Evolutionary conservation across 2,329 filamentous ascomycete genomes (phyloP), one percentile per base, ranked within the genome.

Genomic region (Knufia petricola): DNA sequence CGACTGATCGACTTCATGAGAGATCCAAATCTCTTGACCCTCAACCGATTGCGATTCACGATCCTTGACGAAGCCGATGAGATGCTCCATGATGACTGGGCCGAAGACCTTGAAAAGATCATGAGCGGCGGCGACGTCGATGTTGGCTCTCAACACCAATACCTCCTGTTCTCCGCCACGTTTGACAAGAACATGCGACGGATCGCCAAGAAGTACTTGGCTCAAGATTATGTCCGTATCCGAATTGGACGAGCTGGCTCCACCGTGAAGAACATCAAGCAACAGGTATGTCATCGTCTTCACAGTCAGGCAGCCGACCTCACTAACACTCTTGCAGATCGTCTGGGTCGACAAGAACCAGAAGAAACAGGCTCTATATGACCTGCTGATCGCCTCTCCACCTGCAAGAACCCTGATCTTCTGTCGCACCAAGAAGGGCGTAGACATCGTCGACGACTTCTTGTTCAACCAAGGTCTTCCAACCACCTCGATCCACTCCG

Each of bases 51-150:
- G 52, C 83, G 82, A 67, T 92, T 82, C 65, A 80, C 78, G 55
- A 78, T 96, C 55, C 82, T 98, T 53, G 92, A 96, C 52, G 92
- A 98, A 63, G 92, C 92, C 0, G 92, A 98, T 61, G 90, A 98
- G 69, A 82, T 98, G 74, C 76, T 98, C 0, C 74, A 83, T 0
- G 63, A 72, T 1, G 85, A 89, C 59, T 96, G 92, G 87, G 76
- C 83, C 32, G 74, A 80, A 0, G 81, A 89, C 3, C 75, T 96
- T 52, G 74, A 75, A 37, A 80, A 79, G 59, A 84, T 96, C 51
- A 81, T 96, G 65, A 73, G 74, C 43, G 88, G 87, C 52, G 85
- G 85, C 17, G 70, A 95, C 75, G 80, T 66, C 70, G 94, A 95
- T 52, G 80, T 85, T 49, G 87, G 84, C 59, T 77, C 73, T 4